Evolutionary conservation across 306 rosid species (phyloP).

Genomic region (Lathyrus aphaca): DNA sequence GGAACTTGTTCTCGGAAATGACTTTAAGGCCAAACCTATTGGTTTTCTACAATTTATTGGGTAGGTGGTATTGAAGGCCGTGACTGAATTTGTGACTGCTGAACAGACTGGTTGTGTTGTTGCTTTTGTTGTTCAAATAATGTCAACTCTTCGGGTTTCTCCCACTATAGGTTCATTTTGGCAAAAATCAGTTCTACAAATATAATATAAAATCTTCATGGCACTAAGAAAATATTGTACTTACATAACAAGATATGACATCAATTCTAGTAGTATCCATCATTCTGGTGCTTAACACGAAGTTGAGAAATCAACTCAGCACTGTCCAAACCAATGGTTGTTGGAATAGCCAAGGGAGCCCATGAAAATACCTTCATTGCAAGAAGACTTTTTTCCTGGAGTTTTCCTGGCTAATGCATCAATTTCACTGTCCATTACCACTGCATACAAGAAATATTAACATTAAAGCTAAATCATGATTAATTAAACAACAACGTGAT

Average conservation of each 20-base stretch:
- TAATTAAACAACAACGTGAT: not conserved
- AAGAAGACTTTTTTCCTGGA: constrained; percentile 94
- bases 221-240: too few species aligned
- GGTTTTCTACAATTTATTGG: constrained; percentile 63
- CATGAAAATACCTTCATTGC: constrained; percentile 94
- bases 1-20: constrained; percentile 63
- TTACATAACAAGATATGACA: constrained; percentile 62
- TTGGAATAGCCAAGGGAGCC: constrained; percentile 93
- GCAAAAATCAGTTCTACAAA: constrained; percentile 37
- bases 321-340: constrained; percentile 94
- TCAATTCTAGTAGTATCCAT: constrained; percentile 94
- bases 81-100: constrained; percentile 59
- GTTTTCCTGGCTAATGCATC: constrained; percentile 92
- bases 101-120: constrained; percentile 63
- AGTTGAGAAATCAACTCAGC: constrained; percentile 95
- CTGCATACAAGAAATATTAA: too few species aligned
- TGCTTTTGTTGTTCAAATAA: constrained; percentile 63
- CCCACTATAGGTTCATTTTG: constrained; percentile 70
- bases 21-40: constrained; percentile 60
- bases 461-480: not conserved
- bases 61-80: constrained; percentile 55
- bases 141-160: constrained; percentile 82
- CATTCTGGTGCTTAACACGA: constrained; percentile 97
- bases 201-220: constrained; percentile 26
- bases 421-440: too few species aligned